Evolutionary conservation across 495 filamentous ascomycete species (phyloP).

Genomic region (Annulohypoxylon stygium): DNA sequence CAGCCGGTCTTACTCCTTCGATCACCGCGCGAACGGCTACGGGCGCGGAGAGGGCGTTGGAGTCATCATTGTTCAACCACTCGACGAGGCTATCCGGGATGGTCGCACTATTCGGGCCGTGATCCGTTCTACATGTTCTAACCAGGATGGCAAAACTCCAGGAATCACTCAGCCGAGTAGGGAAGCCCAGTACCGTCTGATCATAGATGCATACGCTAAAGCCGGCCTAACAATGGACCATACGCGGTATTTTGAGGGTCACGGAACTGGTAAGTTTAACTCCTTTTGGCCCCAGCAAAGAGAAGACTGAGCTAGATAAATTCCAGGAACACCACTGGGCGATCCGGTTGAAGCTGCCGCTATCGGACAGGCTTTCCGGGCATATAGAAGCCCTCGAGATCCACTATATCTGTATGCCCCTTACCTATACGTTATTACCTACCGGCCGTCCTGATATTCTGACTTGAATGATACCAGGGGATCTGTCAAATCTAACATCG

Average conservation of each 20-base stretch:
- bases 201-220: neutral
- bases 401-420: neutral
- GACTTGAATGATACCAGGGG: neutral
- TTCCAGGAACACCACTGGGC: neutral
- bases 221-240: neutral
- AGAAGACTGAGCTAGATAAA: neutral
- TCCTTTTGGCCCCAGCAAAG: neutral
- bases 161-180: neutral
- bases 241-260: neutral
- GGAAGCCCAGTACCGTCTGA: neutral
- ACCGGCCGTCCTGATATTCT: neutral
- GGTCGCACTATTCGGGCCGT: too few species aligned
- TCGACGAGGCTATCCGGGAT: neutral
- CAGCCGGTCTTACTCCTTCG: neutral
- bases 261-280: neutral
- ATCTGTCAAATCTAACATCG: slow-evolving; percentile 53
- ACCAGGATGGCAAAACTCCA: neutral
- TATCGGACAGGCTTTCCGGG: neutral
- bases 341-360: neutral
- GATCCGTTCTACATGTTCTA: neutral
- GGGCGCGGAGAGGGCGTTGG: neutral
- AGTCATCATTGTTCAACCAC: neutral
- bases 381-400: neutral
- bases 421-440: neutral
- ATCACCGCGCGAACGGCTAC: neutral